Base-by-base conservation (phyloP, 108 stramenopile species). In the Discostella pseudostelligera region DNA sequence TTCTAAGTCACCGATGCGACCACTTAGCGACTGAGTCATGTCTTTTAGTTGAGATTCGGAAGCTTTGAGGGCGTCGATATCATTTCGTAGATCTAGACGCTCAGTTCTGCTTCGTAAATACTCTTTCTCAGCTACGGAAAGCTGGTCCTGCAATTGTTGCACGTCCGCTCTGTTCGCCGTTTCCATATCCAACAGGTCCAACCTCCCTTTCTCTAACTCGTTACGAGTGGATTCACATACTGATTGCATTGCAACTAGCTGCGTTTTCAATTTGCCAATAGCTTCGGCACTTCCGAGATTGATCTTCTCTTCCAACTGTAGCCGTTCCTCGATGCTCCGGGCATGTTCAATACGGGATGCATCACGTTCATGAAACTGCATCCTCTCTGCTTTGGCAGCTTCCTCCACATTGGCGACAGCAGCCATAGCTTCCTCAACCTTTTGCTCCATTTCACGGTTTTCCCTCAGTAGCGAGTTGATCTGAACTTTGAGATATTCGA, bases 341-440 rank as follows among this genome's bases (percentile, higher is more conserved):
- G 37, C 49, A n/a, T 39, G 36, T 21, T 64, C 46, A 20, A 19
- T 0, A 24, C 39, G 22, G 2, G 16, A 21, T 24, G 24, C 39
- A 40, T 11, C 20, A 39, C 17, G 40, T 16, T 40, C 21, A 40
- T 50, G 36, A 0, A 64, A 40, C 19, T 64, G 49, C 37, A 39
- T 24, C 39, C 46, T 16, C 22, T 64, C 39, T 25, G 35, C 49
- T 35, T 54, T 13, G 19, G 22, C 59, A 45, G 14, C 20, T 59
- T 19, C 39, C 22, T 25, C 13, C 8, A 39, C 22, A 5, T 40
- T 59, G 39, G 39, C 2, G 17, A 45, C 17, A 45, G 36, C 59
- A 16, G 43, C 59, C 10, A 7, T 26, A 45, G 32, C 25, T 1
- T 24, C 26, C 49, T 1, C 49, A 22, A 49, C 24, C 22, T 24